Base-by-base conservation (phyloP, 164 flowering plant genomes). In the Dillenia turbinata region DNA sequence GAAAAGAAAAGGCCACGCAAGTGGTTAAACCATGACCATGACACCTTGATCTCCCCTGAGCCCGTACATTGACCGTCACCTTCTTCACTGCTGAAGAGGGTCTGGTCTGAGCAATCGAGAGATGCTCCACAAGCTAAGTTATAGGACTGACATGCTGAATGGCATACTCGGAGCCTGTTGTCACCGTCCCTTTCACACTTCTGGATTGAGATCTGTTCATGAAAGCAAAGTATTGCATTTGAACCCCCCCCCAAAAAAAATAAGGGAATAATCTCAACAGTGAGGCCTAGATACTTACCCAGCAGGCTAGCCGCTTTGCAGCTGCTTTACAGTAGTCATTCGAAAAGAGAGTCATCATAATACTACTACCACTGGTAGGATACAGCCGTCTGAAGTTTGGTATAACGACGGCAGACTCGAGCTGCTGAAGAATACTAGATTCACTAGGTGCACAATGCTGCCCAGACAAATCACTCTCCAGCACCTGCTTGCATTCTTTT, bases 391-490 rank as follows among this genome's bases (percentile, higher is more conserved):
- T 86, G 70, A 89, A 94, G 71, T 94, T 94, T 53, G 99, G 96
- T 81, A 78, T 84, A 55, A 95, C 97, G 12, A 95, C 99, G 3
- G 86, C 97, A 58, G 86, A 96, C 78, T 95, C 99, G 17, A 95
- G 83, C 81, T 95, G 99, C 75, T 89, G 94, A 58, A 95, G 67
- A 49, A 88, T 82, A 61, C 96, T 86, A 8, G 83, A 72, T 65
- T 95, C 99, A 67, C 92, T 82, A 40, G 99, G 99, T 5, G 94
- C 97, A 84, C 99, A 95, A 68, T 92, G 99, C 67, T 89, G 90
- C 16, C 92, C 99, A 26, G 71, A 60, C 2, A 76, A 75, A 73
- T 86, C 96, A 22, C 75, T 81, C 47, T 75, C 76, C 52, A 92
- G 70, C 33, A 95, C 96, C 69, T 85, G 75, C 64, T 82, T 78